Percentiles rank a stretch among this genome's conserved stretches.
Conservation (phyloP, 179 eudicot species). For the Spergularia azorica region DNA sequence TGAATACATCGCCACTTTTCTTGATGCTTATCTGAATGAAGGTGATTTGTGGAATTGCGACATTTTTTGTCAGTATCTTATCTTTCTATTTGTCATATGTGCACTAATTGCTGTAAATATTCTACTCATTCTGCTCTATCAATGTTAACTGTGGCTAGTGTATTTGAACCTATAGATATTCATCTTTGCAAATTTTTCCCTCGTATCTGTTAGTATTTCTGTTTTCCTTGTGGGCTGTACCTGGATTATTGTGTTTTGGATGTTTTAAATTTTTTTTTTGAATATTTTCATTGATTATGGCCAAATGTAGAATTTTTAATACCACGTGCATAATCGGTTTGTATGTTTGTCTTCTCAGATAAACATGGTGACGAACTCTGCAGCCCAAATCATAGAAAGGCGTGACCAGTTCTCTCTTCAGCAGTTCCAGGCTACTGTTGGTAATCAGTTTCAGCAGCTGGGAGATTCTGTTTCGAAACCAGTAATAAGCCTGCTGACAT, state of each 20-base stretch:
- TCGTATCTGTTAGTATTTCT: too few relatives aligned
- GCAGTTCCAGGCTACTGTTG: conserved; percentile 29
- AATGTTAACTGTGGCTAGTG: background rate
- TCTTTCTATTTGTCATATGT: background rate
- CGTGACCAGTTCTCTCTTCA: conserved; percentile 28
- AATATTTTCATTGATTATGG: background rate
- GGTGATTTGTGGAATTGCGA: background rate
- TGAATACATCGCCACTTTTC: background rate
- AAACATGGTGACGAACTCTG: conserved; percentile 22
- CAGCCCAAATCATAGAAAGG: conserved; percentile 28
- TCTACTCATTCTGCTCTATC: background rate
- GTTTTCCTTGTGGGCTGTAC: too few relatives aligned
- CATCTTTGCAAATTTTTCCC: background rate
- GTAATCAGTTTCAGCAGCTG: conserved; percentile 31
- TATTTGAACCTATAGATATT: background rate
- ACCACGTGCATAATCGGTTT: background rate
- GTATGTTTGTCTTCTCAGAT: conserved; percentile 27
- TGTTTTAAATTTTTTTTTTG: too few relatives aligned
- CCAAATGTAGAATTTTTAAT: background rate
- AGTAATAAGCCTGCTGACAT: conserved; percentile 14
- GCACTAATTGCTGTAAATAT: background rate
- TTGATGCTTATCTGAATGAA: background rate
- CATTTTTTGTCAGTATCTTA: background rate
- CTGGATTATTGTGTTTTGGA: too few relatives aligned
- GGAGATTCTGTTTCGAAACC: conserved; percentile 29